Evolutionary conservation across 345 rosid species (phyloP).

Genomic region (Populus ilicifolia): DNA sequence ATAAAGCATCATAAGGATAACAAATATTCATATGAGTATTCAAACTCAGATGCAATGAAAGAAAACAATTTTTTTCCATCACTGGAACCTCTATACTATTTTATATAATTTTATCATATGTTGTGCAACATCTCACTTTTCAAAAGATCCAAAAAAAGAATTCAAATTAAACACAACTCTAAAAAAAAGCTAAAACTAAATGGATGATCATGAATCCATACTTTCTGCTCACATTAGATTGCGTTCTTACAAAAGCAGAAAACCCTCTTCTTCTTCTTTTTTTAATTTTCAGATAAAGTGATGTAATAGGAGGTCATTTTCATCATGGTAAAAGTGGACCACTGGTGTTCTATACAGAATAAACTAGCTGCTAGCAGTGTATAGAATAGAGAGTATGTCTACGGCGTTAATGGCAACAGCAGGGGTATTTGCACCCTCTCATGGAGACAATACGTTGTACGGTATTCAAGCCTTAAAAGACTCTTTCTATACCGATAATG

Average conservation of each 20-base stretch:
- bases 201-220: background rate
- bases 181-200: background rate
- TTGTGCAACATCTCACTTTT: background rate
- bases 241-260: background rate
- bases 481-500: background rate
- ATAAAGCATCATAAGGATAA: too few species aligned
- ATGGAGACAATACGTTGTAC: constrained; percentile 4
- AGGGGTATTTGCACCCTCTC: constrained; percentile 15
- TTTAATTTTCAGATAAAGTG: background rate
- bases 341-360: background rate
- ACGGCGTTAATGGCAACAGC: constrained; percentile 18
- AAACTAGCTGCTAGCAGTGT: background rate
- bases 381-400: background rate
- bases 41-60: too few species aligned
- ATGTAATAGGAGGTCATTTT: background rate
- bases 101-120: background rate
- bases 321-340: background rate
- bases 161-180: background rate
- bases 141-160: background rate
- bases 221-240: background rate
- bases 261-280: background rate
- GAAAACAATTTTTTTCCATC: too few species aligned
- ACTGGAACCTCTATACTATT: too few species aligned
- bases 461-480: background rate
- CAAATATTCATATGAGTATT: too few species aligned